Conservation (phyloP, 176 grass and related monocot genomes). For the Thalia dealbata region DNA sequence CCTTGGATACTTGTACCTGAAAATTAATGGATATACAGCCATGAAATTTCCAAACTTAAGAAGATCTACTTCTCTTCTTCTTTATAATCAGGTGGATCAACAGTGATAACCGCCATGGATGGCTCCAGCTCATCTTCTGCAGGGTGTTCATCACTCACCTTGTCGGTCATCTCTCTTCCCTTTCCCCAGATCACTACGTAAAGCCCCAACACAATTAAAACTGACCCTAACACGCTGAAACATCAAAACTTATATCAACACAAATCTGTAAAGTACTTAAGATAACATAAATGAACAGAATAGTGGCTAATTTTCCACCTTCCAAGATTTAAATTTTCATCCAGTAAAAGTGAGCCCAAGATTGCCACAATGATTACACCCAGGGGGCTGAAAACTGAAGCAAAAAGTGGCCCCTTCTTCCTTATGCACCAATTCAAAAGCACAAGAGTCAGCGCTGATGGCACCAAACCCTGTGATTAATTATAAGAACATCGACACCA, state of each 20-base stretch:
- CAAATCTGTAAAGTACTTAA: too few species aligned
- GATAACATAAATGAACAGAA: background rate
- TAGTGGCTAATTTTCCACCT: background rate
- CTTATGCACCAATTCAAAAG: conserved; percentile 77
- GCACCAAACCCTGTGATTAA: conserved; percentile 50
- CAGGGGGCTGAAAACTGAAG: conserved; percentile 49
- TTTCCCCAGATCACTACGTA: conserved; percentile 90
- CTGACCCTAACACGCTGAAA: conserved; percentile 46
- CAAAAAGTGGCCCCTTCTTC: conserved; percentile 53
- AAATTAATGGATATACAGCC: too few species aligned
- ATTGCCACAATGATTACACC: background rate
- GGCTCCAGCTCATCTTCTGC: background rate
- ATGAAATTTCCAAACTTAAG: too few species aligned
- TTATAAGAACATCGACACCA: too few species aligned
- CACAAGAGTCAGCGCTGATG: conserved; percentile 45
- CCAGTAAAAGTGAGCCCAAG: background rate
- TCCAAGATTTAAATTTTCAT: background rate
- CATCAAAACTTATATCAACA: too few species aligned
- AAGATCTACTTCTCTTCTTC: background rate
- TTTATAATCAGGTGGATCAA: background rate
- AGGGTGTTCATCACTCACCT: background rate
- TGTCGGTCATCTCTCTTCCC: conserved; percentile 33
- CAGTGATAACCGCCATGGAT: background rate
- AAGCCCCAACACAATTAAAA: conserved; percentile 56
- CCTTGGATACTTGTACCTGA: too few species aligned